Percentiles rank a stretch among this genome's conserved stretches.
Conservation (phyloP, 768 basidiomycete genomes). For the Lactarius hengduanensis region DNA sequence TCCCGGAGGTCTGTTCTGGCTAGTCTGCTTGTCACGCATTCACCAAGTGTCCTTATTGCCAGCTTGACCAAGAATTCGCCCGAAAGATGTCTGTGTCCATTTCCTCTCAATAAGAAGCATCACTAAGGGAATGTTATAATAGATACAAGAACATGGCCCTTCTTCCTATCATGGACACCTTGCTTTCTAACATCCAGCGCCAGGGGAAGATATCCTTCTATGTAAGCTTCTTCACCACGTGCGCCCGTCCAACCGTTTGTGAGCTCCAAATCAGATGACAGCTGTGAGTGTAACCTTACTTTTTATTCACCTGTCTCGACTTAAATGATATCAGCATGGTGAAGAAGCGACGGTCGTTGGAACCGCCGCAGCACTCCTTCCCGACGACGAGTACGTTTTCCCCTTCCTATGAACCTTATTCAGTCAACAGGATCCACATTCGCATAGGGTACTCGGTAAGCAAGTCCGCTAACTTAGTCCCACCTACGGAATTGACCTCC, state of each 20-base stretch:
- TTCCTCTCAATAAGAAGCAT: not conserved
- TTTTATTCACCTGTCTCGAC: not conserved
- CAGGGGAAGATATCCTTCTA: constrained; percentile 94
- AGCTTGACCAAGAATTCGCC: constrained; percentile 71
- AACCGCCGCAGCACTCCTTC: constrained; percentile 79
- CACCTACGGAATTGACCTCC: constrained; percentile 13
- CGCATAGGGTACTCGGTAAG: constrained; percentile 67
- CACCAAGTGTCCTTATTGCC: not conserved
- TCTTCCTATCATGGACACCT: constrained; percentile 79
- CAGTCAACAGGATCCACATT: not conserved
- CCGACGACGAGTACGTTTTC: constrained; percentile 75
- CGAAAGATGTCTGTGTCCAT: constrained; percentile 50
- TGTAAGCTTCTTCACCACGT: constrained; percentile 44
- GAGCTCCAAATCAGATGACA: constrained; percentile 59
- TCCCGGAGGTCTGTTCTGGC: constrained; percentile 61
- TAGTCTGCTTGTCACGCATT: not conserved
- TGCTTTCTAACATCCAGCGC: constrained; percentile 88
- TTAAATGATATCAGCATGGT: constrained; percentile 55
- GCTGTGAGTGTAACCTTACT: constrained; percentile 51
- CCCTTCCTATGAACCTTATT: constrained; percentile 3
- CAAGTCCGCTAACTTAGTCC: constrained; percentile 6
- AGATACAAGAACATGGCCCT: constrained; percentile 80
- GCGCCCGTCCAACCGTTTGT: not conserved
- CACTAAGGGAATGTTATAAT: constrained; percentile 7
- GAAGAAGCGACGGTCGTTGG: constrained; percentile 92